phyloP scores from a whole-genome alignment of 192 early-diverging fungal genomes.

The Haplosporangium gracile region DNA sequence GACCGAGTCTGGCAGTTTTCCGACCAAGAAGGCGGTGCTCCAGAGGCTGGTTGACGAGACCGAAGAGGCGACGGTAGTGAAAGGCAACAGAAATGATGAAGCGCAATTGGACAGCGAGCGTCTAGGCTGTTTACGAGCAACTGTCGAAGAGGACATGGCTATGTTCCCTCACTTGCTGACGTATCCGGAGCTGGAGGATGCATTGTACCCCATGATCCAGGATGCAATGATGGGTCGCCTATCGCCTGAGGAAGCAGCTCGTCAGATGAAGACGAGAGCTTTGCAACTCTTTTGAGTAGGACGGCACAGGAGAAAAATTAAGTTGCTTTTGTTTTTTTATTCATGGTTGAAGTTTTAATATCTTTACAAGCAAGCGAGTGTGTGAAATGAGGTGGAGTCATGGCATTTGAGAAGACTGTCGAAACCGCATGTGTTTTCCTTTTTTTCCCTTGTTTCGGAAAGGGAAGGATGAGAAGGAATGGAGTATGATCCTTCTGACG shows the following conservation, averaged over 20 bases:
- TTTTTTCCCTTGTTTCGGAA: neutral
- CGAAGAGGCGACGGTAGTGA: neutral
- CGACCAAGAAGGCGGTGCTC: conserved; percentile 40
- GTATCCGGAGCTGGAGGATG: conserved; percentile 49
- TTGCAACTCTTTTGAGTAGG: neutral
- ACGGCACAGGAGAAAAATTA: neutral
- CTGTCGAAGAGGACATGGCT: conserved; percentile 41
- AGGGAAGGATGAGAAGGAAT: neutral
- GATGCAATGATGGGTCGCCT: conserved; percentile 47
- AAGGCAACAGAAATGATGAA: no score
- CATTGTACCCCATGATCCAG: conserved; percentile 40
- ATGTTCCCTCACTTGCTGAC: conserved; percentile 41
- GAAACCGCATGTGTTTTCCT: neutral
- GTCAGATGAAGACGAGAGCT: conserved; percentile 16
- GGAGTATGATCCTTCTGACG: neutral
- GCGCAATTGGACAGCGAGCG: conserved; percentile 30
- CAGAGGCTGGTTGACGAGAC: conserved; percentile 23
- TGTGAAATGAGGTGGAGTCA: neutral
- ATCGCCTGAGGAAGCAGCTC: conserved; percentile 14
- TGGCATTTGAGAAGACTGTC: no score
- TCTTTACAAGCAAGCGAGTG: neutral
- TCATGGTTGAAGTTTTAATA: neutral
- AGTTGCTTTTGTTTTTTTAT: neutral
- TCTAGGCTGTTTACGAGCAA: conserved; percentile 19
- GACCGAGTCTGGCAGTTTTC: conserved; percentile 40